These are phyloP conservation scores for Cymbopogon flexuosus DNA, from an alignment of 202 grass and related monocot genomes.

Conservation along the genomic window DNA sequence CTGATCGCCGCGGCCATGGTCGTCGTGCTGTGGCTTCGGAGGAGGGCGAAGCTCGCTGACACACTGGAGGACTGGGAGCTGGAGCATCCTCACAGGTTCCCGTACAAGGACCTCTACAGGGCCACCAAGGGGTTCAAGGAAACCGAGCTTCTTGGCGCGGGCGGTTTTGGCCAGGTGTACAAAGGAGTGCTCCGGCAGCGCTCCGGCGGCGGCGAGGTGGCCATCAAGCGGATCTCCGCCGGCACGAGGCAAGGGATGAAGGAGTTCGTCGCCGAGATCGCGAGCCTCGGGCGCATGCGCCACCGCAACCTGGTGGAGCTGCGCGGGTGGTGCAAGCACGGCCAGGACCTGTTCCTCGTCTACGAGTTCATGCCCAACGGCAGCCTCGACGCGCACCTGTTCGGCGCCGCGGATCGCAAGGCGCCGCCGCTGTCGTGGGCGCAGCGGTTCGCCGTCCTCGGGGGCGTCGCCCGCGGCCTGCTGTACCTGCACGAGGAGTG, in stretches of 20 bases:
- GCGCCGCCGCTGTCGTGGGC: neutral
- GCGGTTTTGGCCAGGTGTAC: neutral
- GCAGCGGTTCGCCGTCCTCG: neutral
- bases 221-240: neutral
- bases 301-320: neutral
- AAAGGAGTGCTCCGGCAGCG: neutral
- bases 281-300: neutral
- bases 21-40: neutral
- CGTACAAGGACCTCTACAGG: neutral
- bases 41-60: neutral
- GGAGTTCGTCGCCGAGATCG: neutral
- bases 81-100: neutral
- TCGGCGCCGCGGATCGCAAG: neutral
- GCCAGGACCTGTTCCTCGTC: slow-evolving; percentile 36
- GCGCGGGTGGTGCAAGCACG: neutral
- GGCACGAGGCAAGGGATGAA: neutral
- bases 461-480: neutral
- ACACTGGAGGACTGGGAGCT: neutral
- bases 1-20: neutral
- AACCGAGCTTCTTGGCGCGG: neutral
- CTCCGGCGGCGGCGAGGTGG: neutral
- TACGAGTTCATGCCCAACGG: slow-evolving; percentile 95
- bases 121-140: neutral
- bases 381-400: slow-evolving; percentile 34
- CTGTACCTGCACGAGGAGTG: neutral